Evolutionary conservation across 2,329 filamentous ascomycete species (phyloP).

Genomic region (Periconia sp.): DNA sequence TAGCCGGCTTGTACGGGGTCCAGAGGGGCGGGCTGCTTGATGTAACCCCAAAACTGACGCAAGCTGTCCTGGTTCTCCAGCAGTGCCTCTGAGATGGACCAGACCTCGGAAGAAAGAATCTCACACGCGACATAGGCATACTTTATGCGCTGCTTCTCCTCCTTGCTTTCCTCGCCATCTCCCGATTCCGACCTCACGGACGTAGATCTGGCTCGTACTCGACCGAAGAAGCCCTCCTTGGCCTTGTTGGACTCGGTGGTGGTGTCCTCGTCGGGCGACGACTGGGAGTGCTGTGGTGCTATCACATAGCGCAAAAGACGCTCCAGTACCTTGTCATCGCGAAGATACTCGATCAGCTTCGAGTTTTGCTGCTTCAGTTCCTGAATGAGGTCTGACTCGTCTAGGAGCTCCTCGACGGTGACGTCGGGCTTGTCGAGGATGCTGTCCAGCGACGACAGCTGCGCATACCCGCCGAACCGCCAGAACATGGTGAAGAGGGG

Average conservation of each 20-base stretch:
- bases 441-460: conserved; percentile 92
- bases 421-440: conserved; percentile 96
- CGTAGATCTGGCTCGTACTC: conserved; percentile 47
- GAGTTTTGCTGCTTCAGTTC: conserved; percentile 98
- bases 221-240: conserved; percentile 50
- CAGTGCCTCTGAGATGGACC: conserved; percentile 92
- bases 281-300: conserved; percentile 63
- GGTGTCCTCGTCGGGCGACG: conserved; percentile 36
- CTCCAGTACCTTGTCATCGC: conserved; percentile 82
- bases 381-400: conserved; percentile 94
- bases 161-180: conserved; percentile 65
- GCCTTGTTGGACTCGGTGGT: conserved; percentile 48
- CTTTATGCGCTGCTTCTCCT: conserved; percentile 87
- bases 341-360: conserved; percentile 93
- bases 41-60: conserved; percentile 86
- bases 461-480: conserved; percentile 98
- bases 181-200: conserved; percentile 46
- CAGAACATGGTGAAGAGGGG: conserved; percentile 82
- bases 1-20: conserved; percentile 95
- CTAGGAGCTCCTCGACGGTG: conserved; percentile 90
- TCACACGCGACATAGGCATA: conserved; percentile 94
- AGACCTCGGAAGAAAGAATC: conserved; percentile 91
- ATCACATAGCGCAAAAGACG: conserved; percentile 89
- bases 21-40: conserved; percentile 79
- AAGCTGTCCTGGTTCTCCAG: conserved; percentile 81